Percentiles rank a stretch among this genome's conserved stretches.
These are phyloP conservation scores for Juncus inflexus DNA, from an alignment of 176 grass and related monocot genomes.

Conservation along the genomic window DNA sequence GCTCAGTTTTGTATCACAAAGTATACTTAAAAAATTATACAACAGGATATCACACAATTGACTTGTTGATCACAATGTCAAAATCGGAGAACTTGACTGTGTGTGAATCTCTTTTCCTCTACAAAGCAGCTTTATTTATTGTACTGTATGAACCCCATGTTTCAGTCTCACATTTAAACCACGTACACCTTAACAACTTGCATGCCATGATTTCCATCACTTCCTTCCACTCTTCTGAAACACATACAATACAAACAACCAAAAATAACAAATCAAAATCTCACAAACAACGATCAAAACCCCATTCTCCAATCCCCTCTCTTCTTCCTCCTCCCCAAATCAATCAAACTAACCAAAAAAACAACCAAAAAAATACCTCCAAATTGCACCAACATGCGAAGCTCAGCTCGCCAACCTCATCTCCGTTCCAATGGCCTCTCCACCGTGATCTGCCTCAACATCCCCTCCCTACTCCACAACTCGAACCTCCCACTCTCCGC, in stretches of 20 bases:
- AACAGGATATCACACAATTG: too few species aligned
- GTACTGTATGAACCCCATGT: too few species aligned
- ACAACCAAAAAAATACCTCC: not conserved
- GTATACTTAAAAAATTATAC: too few species aligned
- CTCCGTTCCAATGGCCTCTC: slow-evolving; percentile 75
- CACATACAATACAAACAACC: not conserved
- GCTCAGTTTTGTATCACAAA: too few species aligned
- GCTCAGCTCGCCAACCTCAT: slow-evolving; percentile 77
- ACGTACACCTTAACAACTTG: too few species aligned
- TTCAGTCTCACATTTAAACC: too few species aligned
- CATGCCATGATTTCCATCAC: not conserved
- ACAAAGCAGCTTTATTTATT: too few species aligned
- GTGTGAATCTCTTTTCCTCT: too few species aligned
- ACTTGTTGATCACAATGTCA: too few species aligned
- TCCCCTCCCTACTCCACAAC: slow-evolving; percentile 44
- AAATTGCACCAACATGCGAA: slow-evolving; percentile 31
- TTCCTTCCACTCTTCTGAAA: not conserved
- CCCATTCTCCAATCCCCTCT: not conserved
- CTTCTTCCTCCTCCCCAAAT: not conserved
- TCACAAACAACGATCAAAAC: not conserved
- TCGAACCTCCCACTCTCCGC: slow-evolving; percentile 47
- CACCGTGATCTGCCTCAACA: slow-evolving; percentile 52
- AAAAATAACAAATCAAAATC: not conserved
- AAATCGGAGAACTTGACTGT: too few species aligned
- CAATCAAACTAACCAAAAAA: not conserved